Percentiles rank a stretch among this genome's conserved stretches.
These are phyloP conservation scores for Trichophyton benhamiae DNA, from an alignment of 2,329 filamentous ascomycete genomes.

Conservation along the genomic window DNA sequence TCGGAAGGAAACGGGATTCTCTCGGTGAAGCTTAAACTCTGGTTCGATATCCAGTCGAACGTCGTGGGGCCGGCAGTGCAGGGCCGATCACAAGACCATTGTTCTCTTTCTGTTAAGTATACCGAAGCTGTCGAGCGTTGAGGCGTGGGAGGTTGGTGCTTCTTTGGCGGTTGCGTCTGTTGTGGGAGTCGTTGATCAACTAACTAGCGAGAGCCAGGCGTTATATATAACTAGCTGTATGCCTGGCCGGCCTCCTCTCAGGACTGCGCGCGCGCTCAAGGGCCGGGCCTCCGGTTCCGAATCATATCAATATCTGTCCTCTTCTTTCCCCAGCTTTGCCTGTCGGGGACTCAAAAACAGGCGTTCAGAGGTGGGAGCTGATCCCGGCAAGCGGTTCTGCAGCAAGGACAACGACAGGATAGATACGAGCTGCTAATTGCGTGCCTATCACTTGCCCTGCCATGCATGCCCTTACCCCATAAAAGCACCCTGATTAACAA, in stretches of 20 bases:
- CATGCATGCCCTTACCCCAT: not conserved
- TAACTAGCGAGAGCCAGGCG: not conserved
- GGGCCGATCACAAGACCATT: conserved; percentile 1
- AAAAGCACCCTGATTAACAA: not conserved
- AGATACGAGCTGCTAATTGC: not conserved
- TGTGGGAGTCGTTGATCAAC: not conserved
- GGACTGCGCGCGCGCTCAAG: not conserved
- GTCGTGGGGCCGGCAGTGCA: not conserved
- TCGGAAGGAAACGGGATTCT: conserved; percentile 24
- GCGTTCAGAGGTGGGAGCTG: not conserved
- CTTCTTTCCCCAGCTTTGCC: conserved; percentile 1
- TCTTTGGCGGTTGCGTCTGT: not conserved
- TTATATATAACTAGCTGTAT: not conserved
- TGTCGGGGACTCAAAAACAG: not conserved
- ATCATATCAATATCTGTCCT: not conserved
- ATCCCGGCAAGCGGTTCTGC: conserved; percentile 1
- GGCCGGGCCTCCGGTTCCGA: not conserved
- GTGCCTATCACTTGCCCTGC: not conserved
- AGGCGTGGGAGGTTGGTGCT: not conserved
- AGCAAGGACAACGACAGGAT: not conserved
- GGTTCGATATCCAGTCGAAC: not conserved
- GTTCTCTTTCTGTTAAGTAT: not conserved
- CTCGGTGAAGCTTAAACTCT: conserved; percentile 7
- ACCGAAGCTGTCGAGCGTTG: not conserved
- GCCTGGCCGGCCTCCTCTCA: not conserved